Base-by-base conservation (phyloP, 75 land plant species). In the Sequoia sempervirens region DNA sequence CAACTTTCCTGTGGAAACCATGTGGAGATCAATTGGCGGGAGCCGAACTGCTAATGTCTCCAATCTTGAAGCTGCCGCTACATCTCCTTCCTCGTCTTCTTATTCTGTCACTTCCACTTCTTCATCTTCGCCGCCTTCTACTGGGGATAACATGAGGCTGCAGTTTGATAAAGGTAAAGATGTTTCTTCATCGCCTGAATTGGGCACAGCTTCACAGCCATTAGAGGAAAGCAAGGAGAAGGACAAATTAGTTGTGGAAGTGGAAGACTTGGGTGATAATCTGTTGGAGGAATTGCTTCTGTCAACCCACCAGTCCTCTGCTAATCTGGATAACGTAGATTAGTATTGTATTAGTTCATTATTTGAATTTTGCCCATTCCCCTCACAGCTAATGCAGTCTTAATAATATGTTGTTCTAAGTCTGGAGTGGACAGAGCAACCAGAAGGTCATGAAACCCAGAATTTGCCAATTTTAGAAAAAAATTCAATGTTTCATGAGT, bases 1-100 rank as follows among this genome's bases (percentile, higher is more conserved):
- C 34, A 87, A 87, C 41, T 87, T 87, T 47, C 88, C 88, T 13
- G 30, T 78, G 1, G 78, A 40, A 20, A 40, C 41, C 23, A 40
- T 75, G 78, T 40, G 45, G 41, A 40, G 41, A 40, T 75, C 78
- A 26, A n/a, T 75, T 23, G 11, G 10, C 26, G 26, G 78, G 41
- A 75, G 26, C 40, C 40, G 41, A 40, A 37, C 40, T 6, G n/a
- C 10, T 6, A 75, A 75, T 10, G 26, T 75, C 43, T 32, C 41
- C 7, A 20, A 38, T 75, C 41, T 10, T 75, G 78, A 75, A 75
- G 78, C 10, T 37, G 45, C 36, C 8, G 9, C n/a, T 38, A 23
- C 43, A 6, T 75, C 43, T 38, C 37, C 41, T 40, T 40, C 40
- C 26, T 40, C 20, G 43, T 10, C 78, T 17, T 38, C 43, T 74